These are phyloP conservation scores for Chaetomium strumarium DNA, from an alignment of 2,329 filamentous ascomycete genomes.

Conservation along the genomic window DNA sequence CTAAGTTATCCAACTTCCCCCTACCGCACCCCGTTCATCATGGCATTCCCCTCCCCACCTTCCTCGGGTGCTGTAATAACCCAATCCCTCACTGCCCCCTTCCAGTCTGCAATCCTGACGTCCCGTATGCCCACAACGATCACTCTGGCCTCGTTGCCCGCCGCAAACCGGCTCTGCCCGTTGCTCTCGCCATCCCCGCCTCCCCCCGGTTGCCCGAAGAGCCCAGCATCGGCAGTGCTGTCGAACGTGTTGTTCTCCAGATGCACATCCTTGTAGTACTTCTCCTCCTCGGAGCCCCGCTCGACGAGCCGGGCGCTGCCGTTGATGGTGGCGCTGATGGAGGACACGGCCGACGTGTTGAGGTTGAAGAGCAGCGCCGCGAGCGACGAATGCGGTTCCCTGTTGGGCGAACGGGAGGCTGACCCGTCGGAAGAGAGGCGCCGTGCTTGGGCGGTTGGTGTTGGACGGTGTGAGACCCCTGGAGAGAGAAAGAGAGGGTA, in stretches of 20 bases:
- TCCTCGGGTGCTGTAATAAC: slow-evolving; percentile 34
- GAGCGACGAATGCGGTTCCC: slow-evolving; percentile 56
- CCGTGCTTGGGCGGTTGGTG: slow-evolving; percentile 62
- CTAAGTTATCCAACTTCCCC: background rate
- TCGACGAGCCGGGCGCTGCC: slow-evolving; percentile 73
- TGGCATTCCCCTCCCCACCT: slow-evolving; percentile 2
- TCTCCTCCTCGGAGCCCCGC: slow-evolving; percentile 71
- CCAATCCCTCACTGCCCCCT: slow-evolving; percentile 85
- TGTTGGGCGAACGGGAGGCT: slow-evolving; percentile 57
- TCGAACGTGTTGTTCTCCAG: slow-evolving; percentile 89
- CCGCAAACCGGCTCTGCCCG: slow-evolving; percentile 56
- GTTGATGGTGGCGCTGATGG: slow-evolving; percentile 90
- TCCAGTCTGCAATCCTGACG: slow-evolving; percentile 89
- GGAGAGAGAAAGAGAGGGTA: background rate
- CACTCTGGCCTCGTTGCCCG: slow-evolving; percentile 77
- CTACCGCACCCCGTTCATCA: slow-evolving; percentile 37
- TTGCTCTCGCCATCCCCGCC: slow-evolving; percentile 46
- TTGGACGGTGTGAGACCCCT: slow-evolving; percentile 87
- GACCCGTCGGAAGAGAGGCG: slow-evolving; percentile 48
- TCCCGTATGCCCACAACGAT: slow-evolving; percentile 80
- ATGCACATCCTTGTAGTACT: slow-evolving; percentile 76
- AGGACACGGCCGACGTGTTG: slow-evolving; percentile 80
- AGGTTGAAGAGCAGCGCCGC: slow-evolving; percentile 82
- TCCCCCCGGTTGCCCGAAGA: background rate
- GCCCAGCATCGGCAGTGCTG: slow-evolving; percentile 39